Base-by-base conservation (phyloP, 495 filamentous ascomycete species). In the Annulohypoxylon nitens region DNA sequence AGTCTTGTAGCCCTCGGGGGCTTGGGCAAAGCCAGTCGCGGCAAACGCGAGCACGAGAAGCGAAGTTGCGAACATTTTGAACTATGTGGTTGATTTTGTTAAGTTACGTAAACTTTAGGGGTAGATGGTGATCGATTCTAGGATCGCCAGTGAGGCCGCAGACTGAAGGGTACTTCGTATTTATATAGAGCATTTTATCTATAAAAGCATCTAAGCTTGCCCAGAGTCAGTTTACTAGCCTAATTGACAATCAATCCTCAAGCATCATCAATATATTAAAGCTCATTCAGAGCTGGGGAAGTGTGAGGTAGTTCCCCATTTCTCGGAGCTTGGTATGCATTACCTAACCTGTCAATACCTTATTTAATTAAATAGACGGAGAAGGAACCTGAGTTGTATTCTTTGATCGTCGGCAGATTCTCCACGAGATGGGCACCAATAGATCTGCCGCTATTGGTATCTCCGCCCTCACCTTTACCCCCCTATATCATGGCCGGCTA, bases 21-120 rank as follows among this genome's bases (percentile, higher is more conserved):
- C 67, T 65, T 87, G 82, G 61, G 81, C 79, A 3, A 86, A 69
- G 73, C 81, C 82, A 8, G 82, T 81, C 6, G 85, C 82, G 37
- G 81, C 84, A 58, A 88, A 78, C 30, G 81, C 79, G 61, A 84
- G 61, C 5, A 75, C 41, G 60, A 87, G 67, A 39, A 86, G 25
- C 11, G 83, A 71, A 26, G 76, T 77, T 1, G 76, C 41, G 30
- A 82, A 63, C 85, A 86, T 86, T 2, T 78, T 81, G 54, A n/a
- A n/a, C 6, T 33, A 8, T 6, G 30, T 55, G 58, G 55, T 66
- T 2, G 12, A 8, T 43, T n/a, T 43, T 64, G 37, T 73, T 30
- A 58, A 62, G 36, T 4, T 39, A 53, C 7, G 48, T 69, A 11
- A 43, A 14, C 69, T 23, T 68, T 26, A 61, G 30, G 43, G 66